Percentiles rank a stretch among this genome's conserved stretches.
Conservation (phyloP, 805 yeast species). For the Saturnispora silvae region DNA sequence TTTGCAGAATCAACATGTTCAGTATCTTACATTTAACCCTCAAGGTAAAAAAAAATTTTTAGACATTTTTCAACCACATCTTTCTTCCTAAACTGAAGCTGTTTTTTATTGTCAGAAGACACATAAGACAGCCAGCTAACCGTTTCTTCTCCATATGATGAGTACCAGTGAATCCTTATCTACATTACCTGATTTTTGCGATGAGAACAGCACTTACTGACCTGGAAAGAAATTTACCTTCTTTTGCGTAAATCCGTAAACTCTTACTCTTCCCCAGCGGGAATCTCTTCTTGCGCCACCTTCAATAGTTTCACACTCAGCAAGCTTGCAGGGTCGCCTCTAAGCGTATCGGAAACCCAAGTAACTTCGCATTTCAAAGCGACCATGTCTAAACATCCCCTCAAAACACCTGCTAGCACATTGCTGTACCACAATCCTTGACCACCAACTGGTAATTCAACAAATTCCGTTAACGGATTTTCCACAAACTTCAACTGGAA, state of each 20-base stretch:
- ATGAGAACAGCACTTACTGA: constrained; percentile 9
- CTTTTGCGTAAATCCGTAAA: neutral
- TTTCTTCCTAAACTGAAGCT: too few species aligned
- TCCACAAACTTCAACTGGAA: constrained; percentile 68
- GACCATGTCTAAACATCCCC: constrained; percentile 92
- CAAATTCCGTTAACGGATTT: constrained; percentile 91
- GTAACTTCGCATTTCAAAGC: constrained; percentile 81
- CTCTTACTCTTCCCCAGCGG: constrained; percentile 77
- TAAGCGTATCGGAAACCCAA: constrained; percentile 68
- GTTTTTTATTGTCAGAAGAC: constrained; percentile 2
- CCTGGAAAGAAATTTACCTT: neutral
- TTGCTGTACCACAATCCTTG: constrained; percentile 89
- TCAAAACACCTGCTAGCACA: constrained; percentile 75
- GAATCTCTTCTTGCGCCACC: constrained; percentile 85
- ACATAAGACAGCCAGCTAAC: neutral
- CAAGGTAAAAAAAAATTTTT: too few species aligned
- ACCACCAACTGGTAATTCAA: constrained; percentile 74
- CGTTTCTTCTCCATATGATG: constrained; percentile 21
- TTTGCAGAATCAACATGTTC: too few species aligned
- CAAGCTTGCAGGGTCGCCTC: constrained; percentile 80
- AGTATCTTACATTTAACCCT: too few species aligned
- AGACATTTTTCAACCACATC: too few species aligned
- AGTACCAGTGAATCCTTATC: constrained; percentile 24
- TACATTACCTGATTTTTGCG: constrained; percentile 26
- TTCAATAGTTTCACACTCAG: constrained; percentile 59